Percentiles rank a stretch among this genome's conserved stretches.
These are phyloP conservation scores for Excoecaria agallocha DNA, from an alignment of 345 rosid species.

Conservation along the genomic window DNA sequence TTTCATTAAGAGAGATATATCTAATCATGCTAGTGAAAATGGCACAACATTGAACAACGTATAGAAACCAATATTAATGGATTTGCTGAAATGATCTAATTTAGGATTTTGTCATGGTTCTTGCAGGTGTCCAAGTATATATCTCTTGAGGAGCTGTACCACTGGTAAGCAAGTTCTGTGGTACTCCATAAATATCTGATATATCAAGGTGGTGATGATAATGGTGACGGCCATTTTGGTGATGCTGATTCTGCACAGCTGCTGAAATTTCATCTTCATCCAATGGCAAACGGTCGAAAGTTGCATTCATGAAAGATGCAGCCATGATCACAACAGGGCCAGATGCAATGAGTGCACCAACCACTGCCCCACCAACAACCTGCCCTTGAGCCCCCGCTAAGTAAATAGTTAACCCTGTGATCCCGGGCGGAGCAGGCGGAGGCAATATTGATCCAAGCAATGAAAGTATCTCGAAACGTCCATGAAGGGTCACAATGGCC, in stretches of 20 bases:
- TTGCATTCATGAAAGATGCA: slow-evolving; percentile 88
- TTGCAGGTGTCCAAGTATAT: slow-evolving; percentile 57
- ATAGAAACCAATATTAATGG: neutral
- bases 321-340: slow-evolving; percentile 94
- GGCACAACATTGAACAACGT: neutral
- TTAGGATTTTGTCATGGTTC: slow-evolving; percentile 48
- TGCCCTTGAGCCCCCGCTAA: slow-evolving; percentile 94
- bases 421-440: slow-evolving; percentile 84
- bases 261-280: slow-evolving; percentile 60
- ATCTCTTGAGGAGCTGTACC: slow-evolving; percentile 52
- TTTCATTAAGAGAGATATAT: neutral
- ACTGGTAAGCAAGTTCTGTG: slow-evolving; percentile 68
- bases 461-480: slow-evolving; percentile 92
- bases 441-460: slow-evolving; percentile 89
- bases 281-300: slow-evolving; percentile 81
- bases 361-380: slow-evolving; percentile 86
- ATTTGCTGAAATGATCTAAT: slow-evolving; percentile 14
- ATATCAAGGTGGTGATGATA: slow-evolving; percentile 42
- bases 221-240: slow-evolving; percentile 56
- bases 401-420: slow-evolving; percentile 81
- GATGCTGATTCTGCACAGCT: slow-evolving; percentile 48
- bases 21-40: neutral
- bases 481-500: slow-evolving; percentile 81
- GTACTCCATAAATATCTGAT: slow-evolving; percentile 60
- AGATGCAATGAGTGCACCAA: slow-evolving; percentile 80